Percentiles rank a stretch among this genome's conserved stretches.
These are phyloP conservation scores for Goniomonas avonlea DNA, from an alignment of 78 protist species.

Conservation along the genomic window DNA sequence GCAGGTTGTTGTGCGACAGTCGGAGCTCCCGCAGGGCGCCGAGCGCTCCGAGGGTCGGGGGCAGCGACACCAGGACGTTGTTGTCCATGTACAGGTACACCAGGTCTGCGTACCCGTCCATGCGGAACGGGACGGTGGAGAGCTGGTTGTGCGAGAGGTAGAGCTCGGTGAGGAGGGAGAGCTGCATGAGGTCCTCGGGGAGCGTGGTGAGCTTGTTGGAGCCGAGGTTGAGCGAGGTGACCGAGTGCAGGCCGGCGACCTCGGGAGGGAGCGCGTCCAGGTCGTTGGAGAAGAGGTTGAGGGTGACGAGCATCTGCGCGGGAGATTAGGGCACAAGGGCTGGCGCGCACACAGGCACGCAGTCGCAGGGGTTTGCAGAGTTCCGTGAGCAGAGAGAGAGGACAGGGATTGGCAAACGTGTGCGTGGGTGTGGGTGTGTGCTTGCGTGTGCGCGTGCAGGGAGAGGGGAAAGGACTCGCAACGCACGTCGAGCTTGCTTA, in stretches of 20 bases:
- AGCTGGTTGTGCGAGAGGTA: constrained; percentile 4
- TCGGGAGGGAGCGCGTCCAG: neutral
- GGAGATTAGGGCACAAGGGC: too few relatives aligned
- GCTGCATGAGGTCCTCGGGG: neutral
- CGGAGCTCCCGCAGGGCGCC: neutral
- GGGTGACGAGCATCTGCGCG: neutral
- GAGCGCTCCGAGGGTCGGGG: neutral
- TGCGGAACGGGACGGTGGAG: constrained; percentile 1
- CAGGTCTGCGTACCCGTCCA: neutral
- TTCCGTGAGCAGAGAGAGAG: too few relatives aligned
- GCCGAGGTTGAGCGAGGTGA: neutral
- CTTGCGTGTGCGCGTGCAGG: too few relatives aligned
- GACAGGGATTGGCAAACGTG: too few relatives aligned
- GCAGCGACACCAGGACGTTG: constrained; percentile 3
- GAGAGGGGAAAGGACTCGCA: too few relatives aligned
- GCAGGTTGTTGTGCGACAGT: neutral
- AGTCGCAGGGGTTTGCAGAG: too few relatives aligned
- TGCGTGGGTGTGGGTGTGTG: too few relatives aligned
- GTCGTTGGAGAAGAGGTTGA: neutral
- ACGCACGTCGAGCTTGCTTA: too few relatives aligned
- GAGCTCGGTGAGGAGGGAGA: constrained; percentile 1
- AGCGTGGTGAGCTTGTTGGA: neutral
- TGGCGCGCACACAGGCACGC: too few relatives aligned
- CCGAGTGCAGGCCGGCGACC: neutral
- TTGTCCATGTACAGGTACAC: neutral